phyloP scores from a whole-genome alignment of 257 asterid species.

The Lavandula angustifolia region DNA sequence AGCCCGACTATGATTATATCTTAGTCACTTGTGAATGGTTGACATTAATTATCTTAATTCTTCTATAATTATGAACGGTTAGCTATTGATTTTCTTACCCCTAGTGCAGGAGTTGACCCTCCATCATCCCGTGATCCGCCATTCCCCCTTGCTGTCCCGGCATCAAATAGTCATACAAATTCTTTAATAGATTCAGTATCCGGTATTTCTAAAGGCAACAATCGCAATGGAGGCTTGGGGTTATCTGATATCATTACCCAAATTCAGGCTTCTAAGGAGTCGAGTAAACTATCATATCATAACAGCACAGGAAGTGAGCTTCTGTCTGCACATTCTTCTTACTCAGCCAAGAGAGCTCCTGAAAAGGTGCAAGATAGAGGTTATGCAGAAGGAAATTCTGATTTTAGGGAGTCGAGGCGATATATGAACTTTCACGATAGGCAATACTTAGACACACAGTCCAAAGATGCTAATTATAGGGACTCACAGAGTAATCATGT shows the following conservation, averaged over 20 bases:
- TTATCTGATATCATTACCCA: slow-evolving; percentile 92
- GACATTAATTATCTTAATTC: slow-evolving; percentile 21
- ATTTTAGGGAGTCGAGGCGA: slow-evolving; percentile 72
- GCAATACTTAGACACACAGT: slow-evolving; percentile 64
- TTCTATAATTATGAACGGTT: slow-evolving; percentile 51
- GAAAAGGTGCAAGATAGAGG: slow-evolving; percentile 77
- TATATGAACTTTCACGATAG: slow-evolving; percentile 59
- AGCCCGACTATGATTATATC: background rate
- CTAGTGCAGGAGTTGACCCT: slow-evolving; percentile 99
- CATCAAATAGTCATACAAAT: slow-evolving; percentile 67
- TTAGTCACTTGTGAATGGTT: slow-evolving; percentile 16
- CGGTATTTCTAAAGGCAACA: slow-evolving; percentile 65
- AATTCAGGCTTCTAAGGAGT: slow-evolving; percentile 93
- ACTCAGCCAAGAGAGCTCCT: slow-evolving; percentile 69
- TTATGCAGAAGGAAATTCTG: slow-evolving; percentile 67
- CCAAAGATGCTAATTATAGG: slow-evolving; percentile 70
- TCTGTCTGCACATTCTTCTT: slow-evolving; percentile 58
- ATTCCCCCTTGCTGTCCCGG: slow-evolving; percentile 95
- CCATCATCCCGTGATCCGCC: slow-evolving; percentile 99
- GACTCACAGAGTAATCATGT: slow-evolving; percentile 64
- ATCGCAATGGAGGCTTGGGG: slow-evolving; percentile 81
- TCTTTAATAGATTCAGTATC: slow-evolving; percentile 62
- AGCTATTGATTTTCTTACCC: slow-evolving; percentile 57
- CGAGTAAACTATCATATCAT: slow-evolving; percentile 65
- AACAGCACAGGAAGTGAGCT: slow-evolving; percentile 59